These are phyloP conservation scores for Heritiera fomes DNA, from an alignment of 345 rosid genomes.

Conservation along the genomic window DNA sequence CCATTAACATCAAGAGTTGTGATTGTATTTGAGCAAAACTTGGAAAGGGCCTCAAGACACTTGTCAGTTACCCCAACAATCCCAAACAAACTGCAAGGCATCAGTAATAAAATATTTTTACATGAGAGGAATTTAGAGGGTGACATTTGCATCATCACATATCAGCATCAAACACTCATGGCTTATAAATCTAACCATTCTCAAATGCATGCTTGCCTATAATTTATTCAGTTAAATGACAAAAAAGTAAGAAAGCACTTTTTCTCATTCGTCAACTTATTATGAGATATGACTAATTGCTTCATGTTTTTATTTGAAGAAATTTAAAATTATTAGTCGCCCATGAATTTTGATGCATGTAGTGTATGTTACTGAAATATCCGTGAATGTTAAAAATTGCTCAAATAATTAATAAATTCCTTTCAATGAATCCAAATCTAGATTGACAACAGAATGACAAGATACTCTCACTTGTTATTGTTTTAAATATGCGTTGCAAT, in stretches of 20 bases:
- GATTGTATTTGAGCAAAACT: constrained; percentile 61
- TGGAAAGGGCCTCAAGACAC: constrained; percentile 74
- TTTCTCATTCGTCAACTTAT: constrained; percentile 1
- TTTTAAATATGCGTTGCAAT: background rate
- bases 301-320: background rate
- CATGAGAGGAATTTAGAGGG: background rate
- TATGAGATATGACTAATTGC: background rate
- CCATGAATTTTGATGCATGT: background rate
- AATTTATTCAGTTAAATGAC: background rate
- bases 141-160: background rate
- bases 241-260: background rate
- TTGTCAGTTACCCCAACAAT: constrained; percentile 89
- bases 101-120: constrained; percentile 24
- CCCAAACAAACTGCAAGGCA: constrained; percentile 79
- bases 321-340: background rate
- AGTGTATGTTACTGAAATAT: background rate
- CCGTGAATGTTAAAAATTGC: no score
- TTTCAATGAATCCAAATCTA: background rate
- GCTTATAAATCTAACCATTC: constrained; percentile 16
- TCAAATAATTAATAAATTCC: background rate
- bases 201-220: background rate
- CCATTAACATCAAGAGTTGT: constrained; percentile 93
- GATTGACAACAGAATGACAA: background rate
- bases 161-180: constrained; percentile 4
- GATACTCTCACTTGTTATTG: background rate